These are phyloP conservation scores for Diphasiastrum complanatum DNA, from an alignment of 83 land plant genomes.

Conservation along the genomic window DNA sequence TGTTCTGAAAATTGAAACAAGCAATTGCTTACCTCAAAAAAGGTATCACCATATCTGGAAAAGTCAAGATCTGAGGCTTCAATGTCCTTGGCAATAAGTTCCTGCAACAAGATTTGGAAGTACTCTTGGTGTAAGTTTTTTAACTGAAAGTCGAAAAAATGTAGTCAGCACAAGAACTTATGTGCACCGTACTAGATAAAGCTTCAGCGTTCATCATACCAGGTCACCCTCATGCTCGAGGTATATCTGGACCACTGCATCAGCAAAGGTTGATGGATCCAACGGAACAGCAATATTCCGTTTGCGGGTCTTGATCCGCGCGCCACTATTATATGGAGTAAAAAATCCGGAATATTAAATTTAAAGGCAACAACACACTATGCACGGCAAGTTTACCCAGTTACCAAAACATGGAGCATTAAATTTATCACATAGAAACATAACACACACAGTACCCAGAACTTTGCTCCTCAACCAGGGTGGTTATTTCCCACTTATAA, in stretches of 20 bases:
- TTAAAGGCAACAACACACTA: not conserved
- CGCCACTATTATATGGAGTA: conserved; percentile 53
- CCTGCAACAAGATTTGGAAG: conserved; percentile 43
- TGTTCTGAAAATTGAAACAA: too few species aligned
- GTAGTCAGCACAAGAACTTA: too few species aligned
- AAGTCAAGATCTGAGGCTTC: conserved; percentile 95
- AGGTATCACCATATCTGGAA: conserved; percentile 98
- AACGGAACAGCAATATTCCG: conserved; percentile 96
- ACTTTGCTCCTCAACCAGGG: too few species aligned
- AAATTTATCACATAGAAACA: too few species aligned
- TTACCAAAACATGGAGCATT: not conserved
- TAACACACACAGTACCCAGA: too few species aligned
- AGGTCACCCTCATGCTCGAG: conserved; percentile 96
- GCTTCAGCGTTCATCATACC: conserved; percentile 29
- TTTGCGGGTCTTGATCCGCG: conserved; percentile 99
- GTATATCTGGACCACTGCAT: conserved; percentile 96
- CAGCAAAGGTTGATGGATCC: conserved; percentile 91
- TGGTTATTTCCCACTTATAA: too few species aligned
- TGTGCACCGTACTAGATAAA: not conserved
- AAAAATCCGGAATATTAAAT: not conserved
- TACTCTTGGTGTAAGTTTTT: too few species aligned
- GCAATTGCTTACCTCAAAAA: conserved; percentile 70
- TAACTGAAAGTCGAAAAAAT: too few species aligned
- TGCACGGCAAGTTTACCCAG: not conserved
- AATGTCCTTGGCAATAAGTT: conserved; percentile 77